These are phyloP conservation scores for Penicillium janthinellum DNA, from an alignment of 2,329 filamentous ascomycete genomes.

Conservation along the genomic window DNA sequence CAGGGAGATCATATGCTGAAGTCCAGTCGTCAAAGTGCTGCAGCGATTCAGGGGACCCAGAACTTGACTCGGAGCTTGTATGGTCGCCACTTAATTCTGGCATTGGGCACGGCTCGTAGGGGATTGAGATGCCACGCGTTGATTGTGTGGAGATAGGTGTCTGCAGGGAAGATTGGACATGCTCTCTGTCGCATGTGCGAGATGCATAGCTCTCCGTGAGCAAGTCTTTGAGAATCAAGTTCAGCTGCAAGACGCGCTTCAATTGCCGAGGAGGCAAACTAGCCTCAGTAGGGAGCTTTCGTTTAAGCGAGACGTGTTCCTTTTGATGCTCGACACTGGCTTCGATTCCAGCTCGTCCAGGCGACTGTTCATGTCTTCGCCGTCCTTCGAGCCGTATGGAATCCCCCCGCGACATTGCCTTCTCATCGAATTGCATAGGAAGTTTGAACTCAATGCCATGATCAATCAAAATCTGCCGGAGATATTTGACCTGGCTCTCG, in stretches of 20 bases:
- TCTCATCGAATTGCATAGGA: conserved; percentile 66
- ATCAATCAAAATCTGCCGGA: conserved; percentile 72
- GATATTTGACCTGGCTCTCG: conserved; percentile 79
- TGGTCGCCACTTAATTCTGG: background rate
- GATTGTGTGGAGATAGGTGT: background rate
- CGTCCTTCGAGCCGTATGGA: background rate
- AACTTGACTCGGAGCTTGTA: background rate
- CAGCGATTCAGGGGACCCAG: background rate
- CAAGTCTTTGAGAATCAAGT: conserved; percentile 2
- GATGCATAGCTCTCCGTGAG: background rate
- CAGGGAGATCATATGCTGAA: background rate
- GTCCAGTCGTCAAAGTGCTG: background rate
- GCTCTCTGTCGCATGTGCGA: background rate
- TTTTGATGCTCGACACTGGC: background rate
- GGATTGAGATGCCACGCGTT: background rate
- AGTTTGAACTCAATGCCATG: conserved; percentile 73
- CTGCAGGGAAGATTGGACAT: background rate
- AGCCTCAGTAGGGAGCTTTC: background rate
- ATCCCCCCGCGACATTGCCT: conserved; percentile 22
- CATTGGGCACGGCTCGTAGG: background rate
- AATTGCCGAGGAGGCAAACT: background rate
- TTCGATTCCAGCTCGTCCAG: background rate
- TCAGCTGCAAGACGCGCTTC: conserved; percentile 1
- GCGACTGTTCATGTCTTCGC: background rate
- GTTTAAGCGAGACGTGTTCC: background rate